Conservation (phyloP, 2,329 filamentous ascomycete species). For the Paecilomyces sp. region DNA sequence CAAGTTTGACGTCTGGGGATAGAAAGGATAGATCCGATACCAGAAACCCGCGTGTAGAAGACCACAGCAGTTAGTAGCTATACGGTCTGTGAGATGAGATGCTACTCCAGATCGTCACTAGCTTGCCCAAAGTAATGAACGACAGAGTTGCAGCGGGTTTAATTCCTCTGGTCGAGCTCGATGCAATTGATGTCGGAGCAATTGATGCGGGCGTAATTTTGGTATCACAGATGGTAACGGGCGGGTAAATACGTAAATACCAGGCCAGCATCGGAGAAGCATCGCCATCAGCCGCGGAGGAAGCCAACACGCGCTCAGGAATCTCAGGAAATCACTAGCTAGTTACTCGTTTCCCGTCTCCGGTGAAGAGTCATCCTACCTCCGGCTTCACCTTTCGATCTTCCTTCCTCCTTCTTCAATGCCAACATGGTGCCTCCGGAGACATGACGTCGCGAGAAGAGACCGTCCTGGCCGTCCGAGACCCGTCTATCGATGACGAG, state of each 20-base stretch:
- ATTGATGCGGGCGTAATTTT: not conserved
- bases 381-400: conserved; percentile 2
- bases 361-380: not conserved
- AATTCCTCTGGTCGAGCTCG: not conserved
- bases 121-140: not conserved
- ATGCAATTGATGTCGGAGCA: not conserved
- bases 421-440: conserved; percentile 27
- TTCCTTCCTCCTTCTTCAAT: not conserved
- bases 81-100: not conserved
- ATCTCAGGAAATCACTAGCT: not conserved
- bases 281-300: not conserved
- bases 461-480: conserved; percentile 37
- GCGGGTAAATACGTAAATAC: not conserved
- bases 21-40: not conserved
- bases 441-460: conserved; percentile 40
- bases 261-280: not conserved
- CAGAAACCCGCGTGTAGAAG: not conserved
- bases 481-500: conserved; percentile 39
- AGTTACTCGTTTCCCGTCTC: not conserved
- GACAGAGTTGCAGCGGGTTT: not conserved
- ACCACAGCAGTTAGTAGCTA: not conserved
- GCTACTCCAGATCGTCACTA: not conserved
- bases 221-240: not conserved
- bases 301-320: not conserved
- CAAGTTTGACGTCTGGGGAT: not conserved